A percentile compares a stretch with the other conserved stretches of the same genome.
These are phyloP conservation scores for Trichosanthes truncata DNA, from an alignment of 306 rosid species.

Conservation along the genomic window DNA sequence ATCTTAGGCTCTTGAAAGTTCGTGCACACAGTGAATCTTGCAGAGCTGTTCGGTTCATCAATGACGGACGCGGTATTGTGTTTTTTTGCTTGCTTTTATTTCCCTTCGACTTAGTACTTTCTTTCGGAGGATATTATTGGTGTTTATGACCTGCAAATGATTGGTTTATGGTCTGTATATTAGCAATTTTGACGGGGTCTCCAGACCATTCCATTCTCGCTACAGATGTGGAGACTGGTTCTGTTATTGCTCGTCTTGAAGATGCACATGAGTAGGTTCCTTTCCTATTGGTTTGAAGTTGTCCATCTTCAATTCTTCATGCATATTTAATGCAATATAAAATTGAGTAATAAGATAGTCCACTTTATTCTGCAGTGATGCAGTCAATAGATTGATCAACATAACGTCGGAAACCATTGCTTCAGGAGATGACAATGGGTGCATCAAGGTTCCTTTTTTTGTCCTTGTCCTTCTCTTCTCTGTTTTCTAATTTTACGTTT, in stretches of 20 bases:
- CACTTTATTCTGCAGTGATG: constrained; percentile 34
- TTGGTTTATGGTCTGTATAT: constrained; percentile 16
- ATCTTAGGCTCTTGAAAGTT: constrained; percentile 53
- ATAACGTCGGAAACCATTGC: constrained; percentile 65
- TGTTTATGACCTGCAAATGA: not conserved
- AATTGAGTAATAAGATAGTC: not conserved
- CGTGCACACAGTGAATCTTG: constrained; percentile 73
- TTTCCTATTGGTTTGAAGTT: not conserved
- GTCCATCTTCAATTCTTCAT: too few relatives aligned
- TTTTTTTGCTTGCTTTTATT: not conserved
- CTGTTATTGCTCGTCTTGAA: constrained; percentile 57
- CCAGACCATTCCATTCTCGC: constrained; percentile 74
- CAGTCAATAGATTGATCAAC: constrained; percentile 68
- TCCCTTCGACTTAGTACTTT: not conserved
- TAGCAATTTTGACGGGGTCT: constrained; percentile 77
- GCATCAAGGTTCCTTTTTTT: constrained; percentile 52
- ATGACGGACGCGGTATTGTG: constrained; percentile 57
- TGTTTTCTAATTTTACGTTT: not conserved
- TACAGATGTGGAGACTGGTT: constrained; percentile 81
- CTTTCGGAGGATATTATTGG: not conserved
- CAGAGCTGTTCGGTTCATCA: constrained; percentile 68
- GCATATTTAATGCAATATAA: not conserved
- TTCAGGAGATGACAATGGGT: constrained; percentile 82
- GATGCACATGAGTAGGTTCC: constrained; percentile 62
- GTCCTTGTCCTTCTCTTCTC: constrained; percentile 1